These are phyloP conservation scores for Andrographis paniculata DNA, from an alignment of 305 asterid species.

Conservation along the genomic window DNA sequence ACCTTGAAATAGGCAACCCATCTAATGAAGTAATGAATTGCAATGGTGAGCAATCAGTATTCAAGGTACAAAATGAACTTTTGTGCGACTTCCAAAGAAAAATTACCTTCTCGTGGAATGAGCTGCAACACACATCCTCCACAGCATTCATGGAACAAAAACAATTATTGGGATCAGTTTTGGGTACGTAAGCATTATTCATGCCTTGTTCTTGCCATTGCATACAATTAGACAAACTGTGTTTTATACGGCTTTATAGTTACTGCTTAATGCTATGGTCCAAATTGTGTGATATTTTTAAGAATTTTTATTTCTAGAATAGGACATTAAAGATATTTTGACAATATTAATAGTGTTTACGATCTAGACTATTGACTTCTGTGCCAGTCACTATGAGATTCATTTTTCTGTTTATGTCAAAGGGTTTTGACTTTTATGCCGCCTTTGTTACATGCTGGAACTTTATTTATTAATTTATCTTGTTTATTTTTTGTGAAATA, in stretches of 20 bases:
- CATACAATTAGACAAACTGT: slow-evolving; percentile 1
- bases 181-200: slow-evolving; percentile 30
- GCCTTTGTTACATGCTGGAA: too few relatives aligned
- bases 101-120: slow-evolving; percentile 56
- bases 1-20: slow-evolving; percentile 25
- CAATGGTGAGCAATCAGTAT: slow-evolving; percentile 23
- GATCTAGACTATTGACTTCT: too few relatives aligned
- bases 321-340: too few relatives aligned
- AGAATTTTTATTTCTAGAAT: too few relatives aligned
- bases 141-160: slow-evolving; percentile 26
- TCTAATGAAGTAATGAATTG: slow-evolving; percentile 24
- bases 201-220: slow-evolving; percentile 16
- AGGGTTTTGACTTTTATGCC: too few relatives aligned
- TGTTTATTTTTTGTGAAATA: too few relatives aligned
- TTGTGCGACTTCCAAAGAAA: slow-evolving; percentile 73
- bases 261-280: not conserved
- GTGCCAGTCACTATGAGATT: too few relatives aligned
- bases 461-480: too few relatives aligned
- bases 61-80: slow-evolving; percentile 32
- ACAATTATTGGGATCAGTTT: slow-evolving; percentile 38
- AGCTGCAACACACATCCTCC: slow-evolving; percentile 34
- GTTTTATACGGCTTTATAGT: not conserved
- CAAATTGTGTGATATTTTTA: too few relatives aligned
- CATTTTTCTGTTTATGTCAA: too few relatives aligned
- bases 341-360: too few relatives aligned